Conservation (phyloP, 352 stramenopile species). For the Phytophthora pisi region DNA sequence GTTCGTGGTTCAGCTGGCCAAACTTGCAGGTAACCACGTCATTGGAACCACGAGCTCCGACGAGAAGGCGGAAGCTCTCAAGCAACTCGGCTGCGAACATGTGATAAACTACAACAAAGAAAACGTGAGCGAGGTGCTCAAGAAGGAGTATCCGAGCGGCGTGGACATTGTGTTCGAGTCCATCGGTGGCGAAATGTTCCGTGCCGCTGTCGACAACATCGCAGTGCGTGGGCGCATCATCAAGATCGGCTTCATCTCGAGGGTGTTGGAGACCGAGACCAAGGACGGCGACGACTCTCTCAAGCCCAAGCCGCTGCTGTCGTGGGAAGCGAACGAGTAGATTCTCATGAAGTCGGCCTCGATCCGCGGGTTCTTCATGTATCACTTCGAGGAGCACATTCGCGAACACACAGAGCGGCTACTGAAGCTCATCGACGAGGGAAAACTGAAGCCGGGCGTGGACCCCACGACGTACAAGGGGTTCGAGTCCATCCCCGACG, state of each 20-base stretch:
- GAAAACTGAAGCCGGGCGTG: slow-evolving; percentile 47
- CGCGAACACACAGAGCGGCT: slow-evolving; percentile 47
- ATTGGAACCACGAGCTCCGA: slow-evolving; percentile 65
- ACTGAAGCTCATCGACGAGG: slow-evolving; percentile 46
- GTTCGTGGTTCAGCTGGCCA: slow-evolving; percentile 81
- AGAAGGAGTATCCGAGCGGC: slow-evolving; percentile 44
- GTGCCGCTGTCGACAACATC: slow-evolving; percentile 37
- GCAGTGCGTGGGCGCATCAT: slow-evolving; percentile 34
- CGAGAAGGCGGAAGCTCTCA: slow-evolving; percentile 67
- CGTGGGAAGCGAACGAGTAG: slow-evolving; percentile 37
- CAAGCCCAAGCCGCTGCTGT: slow-evolving; percentile 23
- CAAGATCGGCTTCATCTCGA: slow-evolving; percentile 35
- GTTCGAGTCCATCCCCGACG: slow-evolving; percentile 57
- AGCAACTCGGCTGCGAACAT: slow-evolving; percentile 46
- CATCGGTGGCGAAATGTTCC: slow-evolving; percentile 39
- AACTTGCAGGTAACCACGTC: slow-evolving; percentile 57
- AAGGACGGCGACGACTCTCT: slow-evolving; percentile 2
- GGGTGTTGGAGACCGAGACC: slow-evolving; percentile 35
- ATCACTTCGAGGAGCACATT: slow-evolving; percentile 39
- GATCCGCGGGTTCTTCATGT: slow-evolving; percentile 42
- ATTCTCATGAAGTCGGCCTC: slow-evolving; percentile 44
- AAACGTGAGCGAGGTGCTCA: slow-evolving; percentile 38
- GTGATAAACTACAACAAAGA: slow-evolving; percentile 78
- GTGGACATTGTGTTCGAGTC: slow-evolving; percentile 46
- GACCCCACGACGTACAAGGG: slow-evolving; percentile 44